These are phyloP conservation scores for Ogataea sp. DNA, from an alignment of 805 yeast species.

Conservation along the genomic window DNA sequence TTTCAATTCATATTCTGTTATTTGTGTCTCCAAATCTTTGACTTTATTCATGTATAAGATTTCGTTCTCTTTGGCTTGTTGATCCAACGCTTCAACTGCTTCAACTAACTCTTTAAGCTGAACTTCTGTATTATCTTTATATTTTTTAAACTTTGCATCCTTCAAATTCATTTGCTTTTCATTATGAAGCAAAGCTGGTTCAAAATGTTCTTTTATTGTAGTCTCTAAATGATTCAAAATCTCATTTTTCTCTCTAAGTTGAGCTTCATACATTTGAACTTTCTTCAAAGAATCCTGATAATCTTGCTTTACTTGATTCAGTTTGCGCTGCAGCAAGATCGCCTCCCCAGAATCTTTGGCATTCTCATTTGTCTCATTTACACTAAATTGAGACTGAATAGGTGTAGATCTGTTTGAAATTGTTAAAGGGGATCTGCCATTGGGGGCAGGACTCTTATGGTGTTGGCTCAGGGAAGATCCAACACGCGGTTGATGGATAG, in stretches of 20 bases:
- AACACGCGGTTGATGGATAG: neutral
- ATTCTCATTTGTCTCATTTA: neutral
- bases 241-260: constrained; percentile 34
- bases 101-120: constrained; percentile 55
- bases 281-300: neutral
- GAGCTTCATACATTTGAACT: constrained; percentile 15
- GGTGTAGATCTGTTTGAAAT: neutral
- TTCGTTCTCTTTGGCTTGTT: constrained; percentile 49
- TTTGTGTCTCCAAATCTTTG: constrained; percentile 20
- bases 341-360: neutral
- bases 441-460: too few species aligned
- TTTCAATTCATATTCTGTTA: neutral
- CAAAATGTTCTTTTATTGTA: constrained; percentile 37
- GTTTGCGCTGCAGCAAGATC: neutral
- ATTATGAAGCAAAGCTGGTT: constrained; percentile 38
- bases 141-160: constrained; percentile 40
- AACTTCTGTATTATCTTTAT: constrained; percentile 37
- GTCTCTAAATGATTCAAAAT: constrained; percentile 39
- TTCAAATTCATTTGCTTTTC: constrained; percentile 33
- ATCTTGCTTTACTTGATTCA: constrained; percentile 9
- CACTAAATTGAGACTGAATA: neutral
- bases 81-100: constrained; percentile 46
- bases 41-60: constrained; percentile 38
- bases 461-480: neutral
- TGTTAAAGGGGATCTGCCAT: neutral